Base-by-base conservation (phyloP, 2,329 filamentous ascomycete genomes). In the Zasmidium angulare region DNA sequence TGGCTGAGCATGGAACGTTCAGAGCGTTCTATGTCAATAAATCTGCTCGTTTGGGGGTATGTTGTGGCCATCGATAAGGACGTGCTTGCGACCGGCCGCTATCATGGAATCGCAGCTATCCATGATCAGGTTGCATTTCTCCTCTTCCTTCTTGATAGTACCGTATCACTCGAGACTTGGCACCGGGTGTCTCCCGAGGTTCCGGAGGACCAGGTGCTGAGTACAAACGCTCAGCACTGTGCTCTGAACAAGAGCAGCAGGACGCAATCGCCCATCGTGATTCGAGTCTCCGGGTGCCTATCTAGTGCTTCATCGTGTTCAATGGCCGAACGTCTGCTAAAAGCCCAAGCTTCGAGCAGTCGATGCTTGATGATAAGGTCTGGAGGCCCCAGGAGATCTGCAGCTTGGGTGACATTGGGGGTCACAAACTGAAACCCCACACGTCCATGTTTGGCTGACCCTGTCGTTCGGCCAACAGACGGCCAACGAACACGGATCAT, bases 111-210 rank as follows among this genome's bases (percentile, higher is more conserved):
- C 21, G 22, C 48, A 50, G 48, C 48, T 50, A 24, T 49, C 46
- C 55, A 29, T 51, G 43, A 20, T 46, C 53, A 47, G 56, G 51
- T 59, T 59, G 50, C 51, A 59, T 51, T 46, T 55, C 56, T 55
- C 56, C 56, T 59, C 56, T 50, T 50, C 46, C 46, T 54, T 29
- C 46, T 11, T 55, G 20, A 29, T 29, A 29, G 46, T 40, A 48
- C 47, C 19, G 43, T 56, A 22, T 31, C 47, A 50, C 46, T 29
- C 21, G 23, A 36, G 29, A 3, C 21, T 53, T 51, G 49, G 49
- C 49, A 10, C 29, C 52, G 40, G 52, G 52, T 46, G 22, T 19
- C 40, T 17, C 36, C 26, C 24, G 22, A 43, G 29, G 50, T 22
- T 19, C 12, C 7, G 29, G 12, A 43, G 9, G 14, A 29, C 26